Evolutionary conservation across 2,329 filamentous ascomycete genomes (phyloP), one percentile per base, ranked within the genome.

Genomic region (Penicillium glabrum): DNA sequence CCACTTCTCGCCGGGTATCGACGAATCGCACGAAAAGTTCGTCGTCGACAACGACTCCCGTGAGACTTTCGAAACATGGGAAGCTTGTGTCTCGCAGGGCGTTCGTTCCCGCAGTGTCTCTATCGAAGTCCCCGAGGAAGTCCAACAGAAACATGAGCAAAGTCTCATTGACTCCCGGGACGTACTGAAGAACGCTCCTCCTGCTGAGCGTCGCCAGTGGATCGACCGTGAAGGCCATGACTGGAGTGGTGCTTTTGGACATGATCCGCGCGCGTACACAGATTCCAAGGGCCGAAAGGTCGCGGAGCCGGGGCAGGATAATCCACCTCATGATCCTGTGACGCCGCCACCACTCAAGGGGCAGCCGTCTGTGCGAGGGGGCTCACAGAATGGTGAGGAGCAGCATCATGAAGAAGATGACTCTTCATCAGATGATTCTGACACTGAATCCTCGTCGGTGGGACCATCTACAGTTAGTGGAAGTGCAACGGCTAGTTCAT

Each of bases 51-150:
- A 96, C 67, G 87, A 96, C 70, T 88, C 89, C 1, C 88, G 93
- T 31, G 95, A 98, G 79, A 97, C 93, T 0, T 96, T 91, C 62
- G 93, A 98, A 77, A 90, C 89, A 0, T 98, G 93, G 91, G 92
- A 97, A 73, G 90, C 92, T 0, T 97, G 93, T 72, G 85, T 89
- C 41, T 86, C 91, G 0, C 93, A 98, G 73, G 93, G 93, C 13
- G 90, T 96, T 0, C 86, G 95, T 2, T 76, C 81, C 14, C 83
- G 87, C 54, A 83, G 86, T 27, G 91, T 97, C 1, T 78, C 83
- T 10, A 83, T 86, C 24, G 89, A 96, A 67, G 80, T 96, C 0
- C 90, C 92, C 0, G 84, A 87, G 1, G 77, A 84, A 11, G 82
- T 93, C 0, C 85, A 89, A 72, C 82, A 88, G 66, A 79, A 96